Evolutionary conservation across 1,139 yeast genomes (phyloP).

Genomic region (Suhomyces chickasaworum): DNA sequence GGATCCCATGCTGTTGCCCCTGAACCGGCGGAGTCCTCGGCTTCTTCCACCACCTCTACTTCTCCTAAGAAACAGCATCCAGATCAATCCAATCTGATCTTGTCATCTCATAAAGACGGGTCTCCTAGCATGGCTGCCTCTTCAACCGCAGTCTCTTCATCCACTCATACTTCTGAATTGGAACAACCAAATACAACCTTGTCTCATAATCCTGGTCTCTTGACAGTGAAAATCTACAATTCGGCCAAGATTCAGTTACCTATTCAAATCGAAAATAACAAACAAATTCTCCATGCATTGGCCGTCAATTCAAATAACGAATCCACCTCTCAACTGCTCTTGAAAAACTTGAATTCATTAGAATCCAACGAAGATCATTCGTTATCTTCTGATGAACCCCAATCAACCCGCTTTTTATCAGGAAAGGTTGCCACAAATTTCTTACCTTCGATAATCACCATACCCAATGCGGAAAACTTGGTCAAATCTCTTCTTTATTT

Average conservation of each 20-base stretch:
- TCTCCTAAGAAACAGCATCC: slow-evolving; percentile 8
- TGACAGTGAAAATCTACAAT: slow-evolving; percentile 68
- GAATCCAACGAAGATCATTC: slow-evolving; percentile 20
- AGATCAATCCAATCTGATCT: neutral
- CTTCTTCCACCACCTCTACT: slow-evolving; percentile 13
- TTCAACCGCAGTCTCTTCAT: neutral
- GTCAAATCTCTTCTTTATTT: slow-evolving; percentile 64
- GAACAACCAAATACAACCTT: slow-evolving; percentile 13
- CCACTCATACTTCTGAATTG: slow-evolving; percentile 12
- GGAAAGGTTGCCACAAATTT: slow-evolving; percentile 45
- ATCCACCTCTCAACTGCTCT: slow-evolving; percentile 38
- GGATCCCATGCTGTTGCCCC: slow-evolving; percentile 1
- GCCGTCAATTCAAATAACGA: slow-evolving; percentile 51
- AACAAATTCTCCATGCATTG: slow-evolving; percentile 52
- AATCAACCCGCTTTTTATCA: slow-evolving; percentile 25
- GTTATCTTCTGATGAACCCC: slow-evolving; percentile 3
- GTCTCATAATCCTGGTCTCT: slow-evolving; percentile 56
- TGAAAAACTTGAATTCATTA: slow-evolving; percentile 32
- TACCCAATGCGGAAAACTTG: slow-evolving; percentile 51
- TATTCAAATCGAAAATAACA: slow-evolving; percentile 54
- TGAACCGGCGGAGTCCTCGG: slow-evolving; percentile 10
- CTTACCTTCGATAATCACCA: slow-evolving; percentile 67
- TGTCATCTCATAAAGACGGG: neutral
- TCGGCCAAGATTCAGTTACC: slow-evolving; percentile 66
- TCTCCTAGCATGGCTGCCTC: neutral